Conservation (phyloP, 441 rosid genomes). For the Corymbia calophylla region DNA sequence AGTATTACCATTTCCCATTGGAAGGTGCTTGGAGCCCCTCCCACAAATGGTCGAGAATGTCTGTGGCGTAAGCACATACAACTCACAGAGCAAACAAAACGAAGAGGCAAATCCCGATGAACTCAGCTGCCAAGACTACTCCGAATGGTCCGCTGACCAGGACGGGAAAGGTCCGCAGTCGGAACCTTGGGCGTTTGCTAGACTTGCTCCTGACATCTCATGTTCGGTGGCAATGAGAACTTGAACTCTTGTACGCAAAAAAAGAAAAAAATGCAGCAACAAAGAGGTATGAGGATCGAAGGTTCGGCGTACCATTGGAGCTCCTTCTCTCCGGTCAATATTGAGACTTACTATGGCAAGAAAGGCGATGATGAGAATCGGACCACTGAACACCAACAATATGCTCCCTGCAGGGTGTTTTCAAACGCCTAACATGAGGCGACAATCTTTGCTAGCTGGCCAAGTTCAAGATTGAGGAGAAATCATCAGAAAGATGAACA, state of each 20-base stretch:
- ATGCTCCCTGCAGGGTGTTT: conserved; percentile 46
- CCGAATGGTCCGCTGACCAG: conserved; percentile 86
- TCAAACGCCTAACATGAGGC: not conserved
- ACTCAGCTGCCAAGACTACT: conserved; percentile 85
- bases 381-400: conserved; percentile 55
- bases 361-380: conserved; percentile 45
- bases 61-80: conserved; percentile 41
- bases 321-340: conserved; percentile 45
- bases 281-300: not conserved
- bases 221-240: not conserved
- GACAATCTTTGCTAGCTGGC: not conserved
- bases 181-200: conserved; percentile 37
- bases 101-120: conserved; percentile 63
- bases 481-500: conserved; percentile 23
- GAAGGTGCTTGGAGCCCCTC: conserved; percentile 17
- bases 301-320: conserved; percentile 27
- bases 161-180: conserved; percentile 82
- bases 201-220: conserved; percentile 25
- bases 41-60: conserved; percentile 36
- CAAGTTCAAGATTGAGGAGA: not conserved
- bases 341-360: conserved; percentile 45
- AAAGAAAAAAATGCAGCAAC: not conserved
- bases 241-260: not conserved
- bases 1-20: conserved; percentile 23
- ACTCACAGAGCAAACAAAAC: conserved; percentile 60